Evolutionary conservation across 1,284 basidiomycete genomes (phyloP).

Genomic region (Vanrija humicola): DNA sequence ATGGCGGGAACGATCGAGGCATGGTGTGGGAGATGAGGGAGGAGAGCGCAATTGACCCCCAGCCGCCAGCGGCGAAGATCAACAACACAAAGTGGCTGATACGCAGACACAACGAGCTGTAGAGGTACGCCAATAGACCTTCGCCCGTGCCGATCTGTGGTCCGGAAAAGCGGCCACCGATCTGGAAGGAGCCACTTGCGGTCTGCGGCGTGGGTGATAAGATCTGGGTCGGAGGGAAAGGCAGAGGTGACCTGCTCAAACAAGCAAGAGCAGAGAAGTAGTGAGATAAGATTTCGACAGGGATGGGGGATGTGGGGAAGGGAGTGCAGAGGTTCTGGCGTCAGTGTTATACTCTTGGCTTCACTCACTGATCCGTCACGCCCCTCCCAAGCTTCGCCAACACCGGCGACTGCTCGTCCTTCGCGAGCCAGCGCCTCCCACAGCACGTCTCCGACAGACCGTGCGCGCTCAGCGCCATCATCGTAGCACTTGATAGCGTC

Average conservation of each 20-base stretch:
- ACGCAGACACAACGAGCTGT: slow-evolving; percentile 39
- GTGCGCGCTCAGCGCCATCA: slow-evolving; percentile 71
- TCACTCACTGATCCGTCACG: slow-evolving; percentile 60
- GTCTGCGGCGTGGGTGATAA: slow-evolving; percentile 32
- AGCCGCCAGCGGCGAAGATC: slow-evolving; percentile 80
- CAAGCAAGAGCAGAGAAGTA: slow-evolving; percentile 38
- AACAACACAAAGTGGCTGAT: slow-evolving; percentile 54
- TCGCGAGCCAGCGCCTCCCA: slow-evolving; percentile 87
- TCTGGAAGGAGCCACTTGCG: slow-evolving; percentile 23
- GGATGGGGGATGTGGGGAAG: slow-evolving; percentile 38
- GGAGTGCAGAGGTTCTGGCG: slow-evolving; percentile 32
- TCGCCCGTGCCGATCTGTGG: slow-evolving; percentile 35
- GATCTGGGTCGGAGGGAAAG: slow-evolving; percentile 36
- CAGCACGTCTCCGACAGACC: slow-evolving; percentile 65
- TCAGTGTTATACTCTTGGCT: neutral
- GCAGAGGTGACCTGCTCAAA: slow-evolving; percentile 33
- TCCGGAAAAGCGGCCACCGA: slow-evolving; percentile 11
- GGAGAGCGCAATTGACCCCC: slow-evolving; percentile 73
- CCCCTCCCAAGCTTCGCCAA: slow-evolving; percentile 78
- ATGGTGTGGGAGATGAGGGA: slow-evolving; percentile 61
- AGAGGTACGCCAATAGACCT: slow-evolving; percentile 44
- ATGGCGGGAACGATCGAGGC: slow-evolving; percentile 51
- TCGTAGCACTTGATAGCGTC: slow-evolving; percentile 81
- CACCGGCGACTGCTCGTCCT: slow-evolving; percentile 67
- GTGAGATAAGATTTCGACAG: slow-evolving; percentile 41